phyloP scores from a whole-genome alignment of 371 early-diverging fungal genomes.

The Mucor indicus region DNA sequence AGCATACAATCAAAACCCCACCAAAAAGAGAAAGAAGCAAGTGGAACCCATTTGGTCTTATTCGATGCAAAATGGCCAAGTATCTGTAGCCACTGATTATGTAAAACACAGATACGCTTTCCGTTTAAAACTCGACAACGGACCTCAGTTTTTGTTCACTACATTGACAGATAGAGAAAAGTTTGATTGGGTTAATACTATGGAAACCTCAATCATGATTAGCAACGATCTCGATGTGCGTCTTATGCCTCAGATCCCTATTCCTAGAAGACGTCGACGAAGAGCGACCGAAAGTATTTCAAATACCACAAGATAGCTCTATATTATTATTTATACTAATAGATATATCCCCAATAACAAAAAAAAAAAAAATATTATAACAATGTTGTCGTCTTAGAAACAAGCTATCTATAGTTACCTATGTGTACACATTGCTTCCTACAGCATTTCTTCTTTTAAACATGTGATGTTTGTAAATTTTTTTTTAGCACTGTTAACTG shows the following conservation, averaged over 20 bases:
- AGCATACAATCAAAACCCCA: constrained; percentile 16
- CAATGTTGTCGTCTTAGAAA: too few relatives aligned
- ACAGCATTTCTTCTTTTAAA: too few relatives aligned
- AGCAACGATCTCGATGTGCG: constrained; percentile 38
- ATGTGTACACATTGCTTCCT: too few relatives aligned
- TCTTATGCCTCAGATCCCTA: constrained; percentile 34
- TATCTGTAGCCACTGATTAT: constrained; percentile 37
- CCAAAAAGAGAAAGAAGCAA: constrained; percentile 2
- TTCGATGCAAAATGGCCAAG: constrained; percentile 40
- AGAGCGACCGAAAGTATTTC: too few relatives aligned
- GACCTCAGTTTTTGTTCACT: constrained; percentile 42
- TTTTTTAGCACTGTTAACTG: too few relatives aligned
- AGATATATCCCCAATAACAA: too few relatives aligned
- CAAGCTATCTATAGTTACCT: too few relatives aligned
- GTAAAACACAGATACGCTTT: constrained; percentile 34
- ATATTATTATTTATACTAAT: too few relatives aligned
- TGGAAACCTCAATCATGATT: constrained; percentile 41
- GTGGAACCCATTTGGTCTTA: constrained; percentile 28
- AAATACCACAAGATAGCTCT: too few relatives aligned
- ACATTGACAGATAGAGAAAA: constrained; percentile 15
- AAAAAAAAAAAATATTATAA: too few relatives aligned
- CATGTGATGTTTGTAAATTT: too few relatives aligned
- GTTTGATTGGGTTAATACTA: constrained; percentile 31
- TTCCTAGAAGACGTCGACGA: constrained; percentile 22
- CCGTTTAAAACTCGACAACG: constrained; percentile 25